These are phyloP conservation scores for Dendrostoma leiphaemia DNA, from an alignment of 2,329 filamentous ascomycete genomes.

Conservation along the genomic window DNA sequence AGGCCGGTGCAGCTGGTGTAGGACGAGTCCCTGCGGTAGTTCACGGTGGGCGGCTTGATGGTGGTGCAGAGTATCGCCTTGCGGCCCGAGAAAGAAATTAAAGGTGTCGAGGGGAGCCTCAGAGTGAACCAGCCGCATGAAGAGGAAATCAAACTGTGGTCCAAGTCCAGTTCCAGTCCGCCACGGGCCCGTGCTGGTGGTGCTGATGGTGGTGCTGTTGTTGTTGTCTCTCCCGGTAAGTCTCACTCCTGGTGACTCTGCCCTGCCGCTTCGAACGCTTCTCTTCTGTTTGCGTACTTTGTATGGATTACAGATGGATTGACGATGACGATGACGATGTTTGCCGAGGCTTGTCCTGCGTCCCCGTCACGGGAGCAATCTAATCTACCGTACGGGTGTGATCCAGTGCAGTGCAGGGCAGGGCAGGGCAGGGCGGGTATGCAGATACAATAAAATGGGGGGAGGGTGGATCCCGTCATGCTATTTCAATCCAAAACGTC, in stretches of 20 bases:
- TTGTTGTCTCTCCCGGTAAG: not conserved
- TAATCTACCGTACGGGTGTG: too few relatives aligned
- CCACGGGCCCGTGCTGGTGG: not conserved
- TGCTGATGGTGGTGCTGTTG: too few relatives aligned
- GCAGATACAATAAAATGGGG: too few relatives aligned
- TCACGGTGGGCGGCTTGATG: not conserved
- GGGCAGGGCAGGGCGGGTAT: too few relatives aligned
- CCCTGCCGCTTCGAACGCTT: too few relatives aligned
- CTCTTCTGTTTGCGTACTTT: too few relatives aligned
- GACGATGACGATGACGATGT: not conserved
- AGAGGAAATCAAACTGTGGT: not conserved
- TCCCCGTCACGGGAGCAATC: not conserved
- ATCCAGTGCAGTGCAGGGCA: too few relatives aligned
- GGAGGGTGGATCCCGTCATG: not conserved
- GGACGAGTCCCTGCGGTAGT: not conserved
- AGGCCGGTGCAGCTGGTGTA: not conserved
- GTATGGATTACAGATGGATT: not conserved
- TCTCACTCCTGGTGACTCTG: too few relatives aligned
- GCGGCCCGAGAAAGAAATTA: slow-evolving; percentile 18
- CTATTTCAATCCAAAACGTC: slow-evolving; percentile 11
- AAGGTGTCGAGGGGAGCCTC: slow-evolving; percentile 10
- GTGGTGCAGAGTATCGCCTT: slow-evolving; percentile 16
- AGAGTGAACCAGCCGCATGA: slow-evolving; percentile 5
- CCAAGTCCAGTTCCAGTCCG: not conserved
- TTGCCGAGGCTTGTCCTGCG: not conserved